phyloP scores from a whole-genome alignment of 768 basidiomycete genomes.

The Sporobolomyces pararoseus region DNA sequence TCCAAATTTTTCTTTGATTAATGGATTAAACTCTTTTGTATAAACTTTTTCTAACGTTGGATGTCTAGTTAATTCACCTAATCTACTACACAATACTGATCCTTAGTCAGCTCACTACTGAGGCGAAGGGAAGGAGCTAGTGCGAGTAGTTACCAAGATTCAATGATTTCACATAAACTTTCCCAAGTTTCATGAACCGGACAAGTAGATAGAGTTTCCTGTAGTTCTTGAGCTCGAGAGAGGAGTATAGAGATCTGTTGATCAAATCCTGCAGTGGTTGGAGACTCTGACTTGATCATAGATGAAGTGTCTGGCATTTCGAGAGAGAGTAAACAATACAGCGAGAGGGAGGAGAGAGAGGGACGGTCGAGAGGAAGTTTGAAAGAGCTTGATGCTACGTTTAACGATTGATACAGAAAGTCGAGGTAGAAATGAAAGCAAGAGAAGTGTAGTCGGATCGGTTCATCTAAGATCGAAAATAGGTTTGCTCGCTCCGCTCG shows the following conservation, averaged over 20 bases:
- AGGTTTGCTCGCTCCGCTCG: no score
- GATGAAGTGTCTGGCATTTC: no score
- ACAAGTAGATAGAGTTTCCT: background rate
- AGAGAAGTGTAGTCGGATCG: no score
- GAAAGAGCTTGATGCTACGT: no score
- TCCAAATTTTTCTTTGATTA: background rate
- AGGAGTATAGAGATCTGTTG: background rate
- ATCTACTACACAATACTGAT: background rate
- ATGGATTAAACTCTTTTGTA: conserved; percentile 6
- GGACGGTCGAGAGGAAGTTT: no score
- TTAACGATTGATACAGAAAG: no score
- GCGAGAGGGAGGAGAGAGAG: no score
- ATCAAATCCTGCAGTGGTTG: background rate
- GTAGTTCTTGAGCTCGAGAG: background rate
- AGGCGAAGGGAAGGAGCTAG: conserved; percentile 5
- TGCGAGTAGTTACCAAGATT: background rate
- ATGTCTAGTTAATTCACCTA: conserved; percentile 25
- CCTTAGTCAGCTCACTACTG: background rate
- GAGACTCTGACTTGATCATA: no score
- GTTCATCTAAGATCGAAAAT: no score
- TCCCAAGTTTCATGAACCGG: background rate
- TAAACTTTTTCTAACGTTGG: conserved; percentile 32
- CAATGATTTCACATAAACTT: background rate
- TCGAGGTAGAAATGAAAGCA: no score
- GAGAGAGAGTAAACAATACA: no score